Evolutionary conservation across 441 rosid genomes (phyloP), one percentile per base, ranked within the genome.

Genomic region (Adansonia rubrostipa): DNA sequence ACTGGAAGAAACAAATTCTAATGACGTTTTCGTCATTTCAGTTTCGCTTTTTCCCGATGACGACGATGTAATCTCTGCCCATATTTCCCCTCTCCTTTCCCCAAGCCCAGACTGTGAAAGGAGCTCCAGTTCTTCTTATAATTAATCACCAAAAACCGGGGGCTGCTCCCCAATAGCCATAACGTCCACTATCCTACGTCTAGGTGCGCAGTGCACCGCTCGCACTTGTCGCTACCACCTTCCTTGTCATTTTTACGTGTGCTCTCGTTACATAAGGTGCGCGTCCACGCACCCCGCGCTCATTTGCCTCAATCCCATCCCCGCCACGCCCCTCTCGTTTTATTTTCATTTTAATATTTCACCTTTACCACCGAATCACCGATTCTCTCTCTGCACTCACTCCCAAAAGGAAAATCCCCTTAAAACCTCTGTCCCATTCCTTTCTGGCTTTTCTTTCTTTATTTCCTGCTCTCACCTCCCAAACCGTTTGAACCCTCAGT

Each of bases 151-250:
- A 57, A 75, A 75, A 58, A 50, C 80, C 66, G 80, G 73, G 69
- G 17, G 22, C 4, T 74, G 22, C 4, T 45, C 15, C 68, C 40
- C 56, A 3, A 20, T 4, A 9, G 4, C 47, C 15, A 42, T 4
- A 6, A 0, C 0, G 5, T 63, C 15, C 11, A 19, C 84, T 81
- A 86, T 64, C 79, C 2, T 82, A 67, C 82, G 45, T 80, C 1
- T 0, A 0, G 4, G 4, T 5, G 63, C 47, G 73, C 54, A 48
- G 3, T 36, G 77, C 64, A 61, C 76, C 80, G 10, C 13, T 20
- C 78, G 1, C 56, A 84, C 90, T 85, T 79, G 90, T 81, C 87
- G 76, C 47, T 24, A 44, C 51, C 33, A 57, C 53, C 58, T 53
- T 58, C 17, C 73, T 36, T 20, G 20, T 60, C 42, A 45, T 56